Percentiles rank a stretch among this genome's conserved stretches.
phyloP scores from a whole-genome alignment of 495 filamentous ascomycete species.

The Cercophora scortea region DNA sequence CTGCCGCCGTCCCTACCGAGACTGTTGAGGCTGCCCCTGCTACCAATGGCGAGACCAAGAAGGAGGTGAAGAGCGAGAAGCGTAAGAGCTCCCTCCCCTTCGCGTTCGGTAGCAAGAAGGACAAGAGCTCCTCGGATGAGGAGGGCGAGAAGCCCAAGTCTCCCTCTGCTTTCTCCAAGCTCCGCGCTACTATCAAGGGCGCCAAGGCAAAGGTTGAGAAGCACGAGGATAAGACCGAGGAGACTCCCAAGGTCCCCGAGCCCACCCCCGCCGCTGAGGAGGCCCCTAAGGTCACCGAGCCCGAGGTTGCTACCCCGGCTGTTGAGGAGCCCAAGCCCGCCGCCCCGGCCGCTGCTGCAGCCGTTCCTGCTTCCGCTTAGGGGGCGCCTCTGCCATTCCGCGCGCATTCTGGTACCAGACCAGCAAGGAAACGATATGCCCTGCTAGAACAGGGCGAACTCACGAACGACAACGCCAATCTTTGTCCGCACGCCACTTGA shows the following conservation, averaged over 20 bases:
- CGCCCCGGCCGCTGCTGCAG: conserved; percentile 32
- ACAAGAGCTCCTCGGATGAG: conserved; percentile 41
- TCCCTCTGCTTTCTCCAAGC: conserved; percentile 48
- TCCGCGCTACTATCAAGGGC: conserved; percentile 46
- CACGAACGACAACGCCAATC: conserved; percentile 8
- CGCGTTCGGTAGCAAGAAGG: conserved; percentile 48
- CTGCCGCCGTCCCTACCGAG: conserved; percentile 36
- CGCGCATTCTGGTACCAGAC: conserved; percentile 10
- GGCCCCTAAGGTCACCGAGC: conserved; percentile 35
- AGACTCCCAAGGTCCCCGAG: conserved; percentile 27
- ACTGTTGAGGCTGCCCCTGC: conserved; percentile 32
- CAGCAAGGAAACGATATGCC: background rate
- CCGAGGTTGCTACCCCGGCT: conserved; percentile 14
- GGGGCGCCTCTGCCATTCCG: conserved; percentile 12
- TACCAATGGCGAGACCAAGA: conserved; percentile 44
- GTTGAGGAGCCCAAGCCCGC: conserved; percentile 24
- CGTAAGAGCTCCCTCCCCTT: conserved; percentile 51
- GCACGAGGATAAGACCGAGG: conserved; percentile 36
- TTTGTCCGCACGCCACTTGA: conserved; percentile 13
- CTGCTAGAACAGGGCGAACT: conserved; percentile 23
- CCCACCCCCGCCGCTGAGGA: conserved; percentile 35
- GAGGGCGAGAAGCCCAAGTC: conserved; percentile 45
- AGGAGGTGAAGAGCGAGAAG: conserved; percentile 47
- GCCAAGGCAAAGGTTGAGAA: conserved; percentile 27
- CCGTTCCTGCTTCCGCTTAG: conserved; percentile 42